Percentiles rank a stretch among this genome's conserved stretches.
Evolutionary conservation across 176 grass and related monocot species (phyloP).

Genomic region (Elaeis guineensis): DNA sequence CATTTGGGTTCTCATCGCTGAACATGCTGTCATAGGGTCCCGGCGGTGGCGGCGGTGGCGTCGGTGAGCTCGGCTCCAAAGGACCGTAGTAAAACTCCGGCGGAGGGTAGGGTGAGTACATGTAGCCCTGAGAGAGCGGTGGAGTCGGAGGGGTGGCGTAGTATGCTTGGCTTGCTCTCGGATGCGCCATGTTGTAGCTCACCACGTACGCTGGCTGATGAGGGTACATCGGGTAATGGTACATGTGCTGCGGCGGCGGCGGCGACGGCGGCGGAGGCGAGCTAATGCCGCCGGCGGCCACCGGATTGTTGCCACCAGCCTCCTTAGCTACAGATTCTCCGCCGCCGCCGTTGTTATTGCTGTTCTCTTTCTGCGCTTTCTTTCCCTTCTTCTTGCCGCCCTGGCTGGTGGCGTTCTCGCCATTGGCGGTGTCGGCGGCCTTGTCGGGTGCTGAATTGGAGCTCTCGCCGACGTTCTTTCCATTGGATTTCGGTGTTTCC

Average conservation of each 20-base stretch:
- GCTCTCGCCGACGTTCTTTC: slow-evolving; percentile 6
- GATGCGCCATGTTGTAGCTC: slow-evolving; percentile 33
- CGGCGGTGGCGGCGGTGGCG: slow-evolving; percentile 8
- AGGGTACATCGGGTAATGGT: neutral
- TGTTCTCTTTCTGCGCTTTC: neutral
- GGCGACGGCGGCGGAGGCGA: no score
- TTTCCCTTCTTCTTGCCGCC: slow-evolving; percentile 6
- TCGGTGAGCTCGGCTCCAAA: neutral
- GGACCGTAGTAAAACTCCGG: slow-evolving; percentile 14
- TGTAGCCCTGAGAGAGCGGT: slow-evolving; percentile 1
- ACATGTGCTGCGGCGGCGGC: neutral
- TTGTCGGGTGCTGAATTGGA: neutral
- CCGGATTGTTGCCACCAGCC: neutral
- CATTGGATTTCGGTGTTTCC: slow-evolving; percentile 1
- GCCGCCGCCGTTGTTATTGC: neutral
- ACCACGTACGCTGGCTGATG: slow-evolving; percentile 19
- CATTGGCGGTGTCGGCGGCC: neutral
- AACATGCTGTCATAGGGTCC: slow-evolving; percentile 15
- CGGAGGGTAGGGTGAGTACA: slow-evolving; percentile 3
- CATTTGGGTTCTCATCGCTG: slow-evolving; percentile 44
- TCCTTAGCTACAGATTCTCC: no score
- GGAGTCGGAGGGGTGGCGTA: slow-evolving; percentile 6
- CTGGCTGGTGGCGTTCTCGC: neutral
- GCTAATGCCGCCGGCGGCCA: neutral
- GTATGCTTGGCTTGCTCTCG: slow-evolving; percentile 14